Evolutionary conservation across 805 yeast species (phyloP), one percentile per base, ranked within the genome.

Genomic region (Yarrowia porcina): DNA sequence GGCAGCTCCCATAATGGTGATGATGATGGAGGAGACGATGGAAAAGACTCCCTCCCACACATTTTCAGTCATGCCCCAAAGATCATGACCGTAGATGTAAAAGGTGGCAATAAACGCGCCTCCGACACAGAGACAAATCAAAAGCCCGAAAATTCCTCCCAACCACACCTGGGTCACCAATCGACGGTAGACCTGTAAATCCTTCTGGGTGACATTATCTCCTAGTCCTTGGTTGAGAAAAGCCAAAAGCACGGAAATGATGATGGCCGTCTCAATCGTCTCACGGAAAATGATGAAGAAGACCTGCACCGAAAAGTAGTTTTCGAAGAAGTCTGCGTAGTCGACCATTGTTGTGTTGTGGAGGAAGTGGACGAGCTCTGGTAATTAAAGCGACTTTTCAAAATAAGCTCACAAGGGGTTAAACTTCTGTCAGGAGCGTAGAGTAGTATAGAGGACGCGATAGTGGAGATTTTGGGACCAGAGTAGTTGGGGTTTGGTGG

Each of bases 251-350:
- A 92, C 97, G 10, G 97, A 90, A 65, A 93, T 87, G 66, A 92
- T 87, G 67, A 92, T 83, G 61, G 90, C 84, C 21, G 98, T 97
- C 78, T 92, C 98, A 66, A 92, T 78, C 57, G 94, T 79, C 79
- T 92, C 98, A 80, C 98, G 88, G 74, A 92, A 87, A 65, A 91
- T 96, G 68, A 90, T 87, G 76, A 90, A 89, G 80, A 90, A 90
- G 66, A 90, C 86, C 68, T 83, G 70, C 11, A 71, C 68, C 42
- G 84, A 82, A 72, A 87, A 87, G 15, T 56, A 56, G 30, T 56
- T 56, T 20, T 56, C 61, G 49, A 56, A 56, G 12, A 56, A 56
- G 49, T 56, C 61, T 28, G 61, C 61, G 49, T 39, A 56, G 49
- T 41, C 21, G 28, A 21, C 56, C 61, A 56, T 56, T 56, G 44